These are phyloP conservation scores for Starmerella geochares DNA, from an alignment of 805 yeast genomes.

Conservation along the genomic window DNA sequence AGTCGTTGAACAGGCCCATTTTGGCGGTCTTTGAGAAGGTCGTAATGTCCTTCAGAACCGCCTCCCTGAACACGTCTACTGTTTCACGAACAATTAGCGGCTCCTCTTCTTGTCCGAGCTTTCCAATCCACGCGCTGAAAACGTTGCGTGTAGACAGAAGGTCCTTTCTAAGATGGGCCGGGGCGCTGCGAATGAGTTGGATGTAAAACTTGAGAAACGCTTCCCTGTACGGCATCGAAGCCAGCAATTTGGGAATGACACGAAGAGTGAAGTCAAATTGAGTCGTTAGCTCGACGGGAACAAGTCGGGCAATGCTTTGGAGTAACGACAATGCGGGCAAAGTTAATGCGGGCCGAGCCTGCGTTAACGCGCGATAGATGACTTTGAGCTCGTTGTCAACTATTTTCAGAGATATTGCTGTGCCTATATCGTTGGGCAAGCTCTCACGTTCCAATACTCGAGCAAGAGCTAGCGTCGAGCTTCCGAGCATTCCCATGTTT, in stretches of 20 bases:
- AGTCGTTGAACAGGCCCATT: slow-evolving; percentile 67
- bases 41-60: slow-evolving; percentile 48
- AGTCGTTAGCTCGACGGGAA: slow-evolving; percentile 45
- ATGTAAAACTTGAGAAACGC: slow-evolving; percentile 56
- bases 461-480: slow-evolving; percentile 21
- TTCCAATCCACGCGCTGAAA: slow-evolving; percentile 58
- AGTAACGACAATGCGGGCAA: slow-evolving; percentile 54
- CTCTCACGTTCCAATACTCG: slow-evolving; percentile 9
- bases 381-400: slow-evolving; percentile 49
- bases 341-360: slow-evolving; percentile 47
- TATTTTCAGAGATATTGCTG: slow-evolving; percentile 41
- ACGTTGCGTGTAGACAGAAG: slow-evolving; percentile 46
- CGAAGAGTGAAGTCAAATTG: slow-evolving; percentile 59
- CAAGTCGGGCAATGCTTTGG: slow-evolving; percentile 40
- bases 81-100: slow-evolving; percentile 36
- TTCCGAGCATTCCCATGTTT: slow-evolving; percentile 20
- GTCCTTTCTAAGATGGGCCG: slow-evolving; percentile 54
- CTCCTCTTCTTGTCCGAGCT: slow-evolving; percentile 45
- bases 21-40: slow-evolving; percentile 56
- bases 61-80: slow-evolving; percentile 40
- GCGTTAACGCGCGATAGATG: slow-evolving; percentile 56
- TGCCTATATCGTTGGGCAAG: slow-evolving; percentile 8
- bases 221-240: slow-evolving; percentile 48
- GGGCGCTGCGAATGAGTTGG: slow-evolving; percentile 39
- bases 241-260: slow-evolving; percentile 49